Evolutionary conservation across 768 basidiomycete genomes (phyloP), one percentile per base, ranked within the genome.

Genomic region (Pleurotus cornucopiae): DNA sequence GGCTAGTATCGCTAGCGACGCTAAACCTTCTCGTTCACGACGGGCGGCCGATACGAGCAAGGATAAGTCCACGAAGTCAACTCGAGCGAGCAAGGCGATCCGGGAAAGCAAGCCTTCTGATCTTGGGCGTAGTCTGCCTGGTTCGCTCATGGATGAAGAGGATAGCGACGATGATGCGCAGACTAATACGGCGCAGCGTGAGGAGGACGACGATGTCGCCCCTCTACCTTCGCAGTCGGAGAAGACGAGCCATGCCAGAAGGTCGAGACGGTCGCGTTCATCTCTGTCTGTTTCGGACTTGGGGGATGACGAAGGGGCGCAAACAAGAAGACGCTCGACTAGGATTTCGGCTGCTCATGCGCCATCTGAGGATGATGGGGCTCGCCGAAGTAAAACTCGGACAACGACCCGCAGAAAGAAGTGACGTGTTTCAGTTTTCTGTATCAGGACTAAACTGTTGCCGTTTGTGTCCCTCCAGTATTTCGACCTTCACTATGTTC

Each of bases 291-390:
- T 71, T 2, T 67, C 68, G 16, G 73, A 74, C 49, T 45, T 63
- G 11, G 67, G 65, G 20, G 72, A 71, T 40, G 72, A 72, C 18
- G 65, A 52, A 34, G 72, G 69, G 6, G 60, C 68, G 7, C 68
- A 70, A 60, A 75, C 74, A 5, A 67, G 77, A 57, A 66, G 78
- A 55, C 64, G 78, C 56, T 80, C 78, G 23, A 74, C 77, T 18
- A 71, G 78, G 56, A 57, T 80, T 56, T 67, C 73, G 23, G 65
- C 64, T 11, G 51, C n/a, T 2, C 51, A 53, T n/a, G n/a, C 39
- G 23, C 11, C 39, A 1, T 12, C 25, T 26, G 51, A 37, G 5
- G 51, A 41, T 13, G 51, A 53, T 38, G 51, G 39, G 2, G 37
- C 11, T 14, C 18, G 16, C 11, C 39, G 38, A 23, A 53, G 39